phyloP scores from a whole-genome alignment of 257 asterid species.

The Oldenlandia corymbosa region DNA sequence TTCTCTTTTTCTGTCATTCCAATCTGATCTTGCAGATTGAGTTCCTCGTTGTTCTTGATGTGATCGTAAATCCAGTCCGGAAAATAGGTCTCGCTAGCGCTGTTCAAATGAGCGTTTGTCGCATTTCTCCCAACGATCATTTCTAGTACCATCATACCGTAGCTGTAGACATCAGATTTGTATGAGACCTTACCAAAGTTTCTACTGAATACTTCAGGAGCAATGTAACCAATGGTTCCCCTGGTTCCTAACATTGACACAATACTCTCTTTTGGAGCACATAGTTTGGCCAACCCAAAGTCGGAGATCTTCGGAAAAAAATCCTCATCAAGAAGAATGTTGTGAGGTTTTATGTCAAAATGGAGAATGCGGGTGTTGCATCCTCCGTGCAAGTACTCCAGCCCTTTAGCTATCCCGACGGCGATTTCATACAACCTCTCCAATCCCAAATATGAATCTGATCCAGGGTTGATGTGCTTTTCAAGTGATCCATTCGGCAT shows the following conservation, averaged over 20 bases:
- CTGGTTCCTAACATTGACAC: constrained; percentile 20
- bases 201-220: constrained; percentile 25
- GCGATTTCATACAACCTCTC: constrained; percentile 21
- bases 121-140: constrained; percentile 27
- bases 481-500: constrained; percentile 38
- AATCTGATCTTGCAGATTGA: constrained; percentile 3
- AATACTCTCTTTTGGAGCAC: constrained; percentile 14
- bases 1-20: constrained; percentile 10
- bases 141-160: constrained; percentile 34
- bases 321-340: constrained; percentile 28
- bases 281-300: constrained; percentile 30
- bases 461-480: constrained; percentile 7
- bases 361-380: constrained; percentile 27
- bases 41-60: constrained; percentile 1
- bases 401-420: constrained; percentile 24
- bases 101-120: neutral
- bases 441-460: constrained; percentile 11
- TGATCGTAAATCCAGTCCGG: constrained; percentile 25
- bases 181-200: constrained; percentile 23
- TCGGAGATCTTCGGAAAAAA: constrained; percentile 33
- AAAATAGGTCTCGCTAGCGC: constrained; percentile 17
- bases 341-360: constrained; percentile 35
- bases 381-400: constrained; percentile 33
- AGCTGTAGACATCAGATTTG: constrained; percentile 31
- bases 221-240: constrained; percentile 31